Conservation (phyloP, 805 yeast genomes). For the Myxozyma neotropica region DNA sequence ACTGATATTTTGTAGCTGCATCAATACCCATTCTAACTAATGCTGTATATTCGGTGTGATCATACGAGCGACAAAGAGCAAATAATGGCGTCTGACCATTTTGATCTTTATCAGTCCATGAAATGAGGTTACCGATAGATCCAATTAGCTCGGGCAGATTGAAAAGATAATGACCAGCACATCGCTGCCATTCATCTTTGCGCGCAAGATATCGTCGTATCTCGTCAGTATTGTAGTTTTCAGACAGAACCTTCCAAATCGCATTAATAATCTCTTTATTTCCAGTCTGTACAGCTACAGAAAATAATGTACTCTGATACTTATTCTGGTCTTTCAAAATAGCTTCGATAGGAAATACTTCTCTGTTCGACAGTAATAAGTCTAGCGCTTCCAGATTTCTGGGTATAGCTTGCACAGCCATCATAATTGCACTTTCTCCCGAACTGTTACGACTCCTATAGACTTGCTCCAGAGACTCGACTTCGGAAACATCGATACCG, state of each 20-base stretch:
- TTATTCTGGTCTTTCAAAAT: conserved; percentile 63
- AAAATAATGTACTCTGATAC: conserved; percentile 58
- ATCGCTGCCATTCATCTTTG: conserved; percentile 57
- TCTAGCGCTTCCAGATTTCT: conserved; percentile 51
- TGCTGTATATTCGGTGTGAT: conserved; percentile 61
- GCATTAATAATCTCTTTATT: conserved; percentile 51
- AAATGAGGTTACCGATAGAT: conserved; percentile 57
- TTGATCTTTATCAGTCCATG: conserved; percentile 70
- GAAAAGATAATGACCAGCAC: conserved; percentile 73
- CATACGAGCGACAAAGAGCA: conserved; percentile 76
- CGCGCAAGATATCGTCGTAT: conserved; percentile 52
- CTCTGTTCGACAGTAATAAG: conserved; percentile 51
- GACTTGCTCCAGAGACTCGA: conserved; percentile 31
- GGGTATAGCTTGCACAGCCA: conserved; percentile 53
- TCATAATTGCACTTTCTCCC: conserved; percentile 74
- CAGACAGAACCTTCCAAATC: conserved; percentile 50
- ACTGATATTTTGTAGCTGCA: conserved; percentile 30
- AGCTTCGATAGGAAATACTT: conserved; percentile 65
- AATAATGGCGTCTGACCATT: conserved; percentile 78
- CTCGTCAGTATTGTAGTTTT: conserved; percentile 52
- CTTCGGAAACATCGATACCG: conserved; percentile 29
- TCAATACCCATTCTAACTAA: conserved; percentile 53
- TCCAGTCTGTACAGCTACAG: conserved; percentile 62
- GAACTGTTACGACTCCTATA: conserved; percentile 27
- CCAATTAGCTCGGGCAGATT: conserved; percentile 56